Evolutionary conservation across 805 yeast genomes (phyloP).

Genomic region (Pichia nanzhaoensis): DNA sequence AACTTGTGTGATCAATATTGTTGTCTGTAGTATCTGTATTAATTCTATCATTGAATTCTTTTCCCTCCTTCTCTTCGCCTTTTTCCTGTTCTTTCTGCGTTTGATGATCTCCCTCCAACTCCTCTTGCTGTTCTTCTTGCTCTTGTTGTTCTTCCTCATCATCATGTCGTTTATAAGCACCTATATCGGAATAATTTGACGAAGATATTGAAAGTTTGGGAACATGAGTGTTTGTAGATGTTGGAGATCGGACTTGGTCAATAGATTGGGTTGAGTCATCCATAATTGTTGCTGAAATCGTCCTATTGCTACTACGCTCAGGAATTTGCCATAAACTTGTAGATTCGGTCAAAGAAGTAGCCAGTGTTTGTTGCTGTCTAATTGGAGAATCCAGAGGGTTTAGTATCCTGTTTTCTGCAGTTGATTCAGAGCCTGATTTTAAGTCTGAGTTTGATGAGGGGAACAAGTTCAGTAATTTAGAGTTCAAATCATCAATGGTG

Average conservation of each 20-base stretch:
- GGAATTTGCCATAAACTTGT: slow-evolving; percentile 20
- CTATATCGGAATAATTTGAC: slow-evolving; percentile 10
- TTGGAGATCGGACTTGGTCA: not conserved
- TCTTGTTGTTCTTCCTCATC: not conserved
- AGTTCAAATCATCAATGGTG: slow-evolving; percentile 10
- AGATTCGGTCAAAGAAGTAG: not conserved
- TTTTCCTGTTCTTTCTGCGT: too few species aligned
- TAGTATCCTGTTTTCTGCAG: not conserved
- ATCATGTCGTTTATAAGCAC: not conserved
- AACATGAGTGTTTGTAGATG: not conserved
- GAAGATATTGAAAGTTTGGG: slow-evolving; percentile 6
- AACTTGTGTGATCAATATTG: not conserved
- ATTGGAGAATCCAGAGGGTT: slow-evolving; percentile 24
- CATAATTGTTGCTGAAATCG: not conserved
- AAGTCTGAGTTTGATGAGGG: not conserved
- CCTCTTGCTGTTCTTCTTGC: too few species aligned
- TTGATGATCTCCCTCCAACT: not conserved
- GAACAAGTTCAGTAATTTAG: not conserved
- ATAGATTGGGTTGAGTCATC: too few species aligned
- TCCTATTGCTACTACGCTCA: slow-evolving; percentile 23
- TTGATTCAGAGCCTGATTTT: not conserved
- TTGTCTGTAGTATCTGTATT: not conserved
- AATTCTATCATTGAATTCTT: not conserved
- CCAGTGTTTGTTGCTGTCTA: slow-evolving; percentile 16
- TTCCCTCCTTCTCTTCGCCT: not conserved